Conservation (phyloP, 805 yeast genomes). For the Metschnikowia lunata region DNA sequence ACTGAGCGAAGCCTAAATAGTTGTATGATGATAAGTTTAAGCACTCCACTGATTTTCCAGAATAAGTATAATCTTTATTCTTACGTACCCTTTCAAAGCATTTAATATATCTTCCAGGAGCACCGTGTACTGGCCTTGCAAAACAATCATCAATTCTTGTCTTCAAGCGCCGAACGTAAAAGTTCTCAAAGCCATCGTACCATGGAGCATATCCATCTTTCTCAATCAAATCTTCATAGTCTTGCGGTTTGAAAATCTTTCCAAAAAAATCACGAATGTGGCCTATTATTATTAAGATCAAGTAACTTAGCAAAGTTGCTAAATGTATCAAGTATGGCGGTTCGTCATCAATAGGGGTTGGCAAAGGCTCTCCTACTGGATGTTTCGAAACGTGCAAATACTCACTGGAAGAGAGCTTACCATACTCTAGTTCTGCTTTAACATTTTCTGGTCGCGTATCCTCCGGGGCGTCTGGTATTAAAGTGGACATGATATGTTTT, state of each 20-base stretch:
- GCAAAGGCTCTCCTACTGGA: conserved; percentile 53
- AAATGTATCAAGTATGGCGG: conserved; percentile 80
- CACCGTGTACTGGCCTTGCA: conserved; percentile 94
- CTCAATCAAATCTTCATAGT: conserved; percentile 63
- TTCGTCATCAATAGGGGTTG: conserved; percentile 68
- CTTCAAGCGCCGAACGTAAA: conserved; percentile 89
- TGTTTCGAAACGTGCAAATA: conserved; percentile 60
- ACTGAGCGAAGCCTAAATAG: conserved; percentile 95
- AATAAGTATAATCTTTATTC: conserved; percentile 59
- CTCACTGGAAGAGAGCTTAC: conserved; percentile 59
- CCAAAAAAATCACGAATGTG: conserved; percentile 89
- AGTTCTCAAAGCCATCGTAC: conserved; percentile 89
- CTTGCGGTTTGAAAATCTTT: conserved; percentile 61
- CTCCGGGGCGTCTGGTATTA: conserved; percentile 37
- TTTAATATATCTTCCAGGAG: conserved; percentile 87
- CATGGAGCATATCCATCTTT: conserved; percentile 93
- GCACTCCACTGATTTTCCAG: conserved; percentile 74
- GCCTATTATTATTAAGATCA: conserved; percentile 82
- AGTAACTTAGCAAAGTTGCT: conserved; percentile 79
- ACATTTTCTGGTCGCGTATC: conserved; percentile 31
- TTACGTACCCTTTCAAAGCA: conserved; percentile 79
- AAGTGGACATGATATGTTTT: conserved; percentile 16
- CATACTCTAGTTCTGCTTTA: conserved; percentile 62
- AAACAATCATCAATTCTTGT: conserved; percentile 90
- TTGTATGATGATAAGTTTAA: conserved; percentile 87